A percentile compares a stretch with the other conserved stretches of the same genome.
phyloP scores from a whole-genome alignment of 306 rosid genomes.

The Citrullus amarus region DNA sequence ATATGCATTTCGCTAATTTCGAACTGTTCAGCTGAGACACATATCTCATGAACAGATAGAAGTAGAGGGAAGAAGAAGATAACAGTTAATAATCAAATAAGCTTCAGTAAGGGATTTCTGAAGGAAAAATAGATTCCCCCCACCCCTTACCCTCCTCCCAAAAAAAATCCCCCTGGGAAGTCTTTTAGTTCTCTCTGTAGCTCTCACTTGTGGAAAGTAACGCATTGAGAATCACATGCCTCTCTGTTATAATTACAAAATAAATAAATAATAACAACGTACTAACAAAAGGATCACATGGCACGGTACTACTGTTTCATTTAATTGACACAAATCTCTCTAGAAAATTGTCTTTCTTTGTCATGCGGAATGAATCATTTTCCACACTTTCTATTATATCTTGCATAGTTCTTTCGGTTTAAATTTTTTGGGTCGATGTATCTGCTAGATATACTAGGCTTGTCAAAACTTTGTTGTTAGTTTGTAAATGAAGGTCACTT shows the following conservation, averaged over 20 bases:
- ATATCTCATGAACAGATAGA: not conserved
- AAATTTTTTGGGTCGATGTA: not conserved
- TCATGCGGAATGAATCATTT: not conserved
- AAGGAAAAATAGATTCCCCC: not conserved
- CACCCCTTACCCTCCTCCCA: too few species aligned
- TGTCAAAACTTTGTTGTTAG: not conserved
- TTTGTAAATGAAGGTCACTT: not conserved
- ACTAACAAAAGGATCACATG: not conserved
- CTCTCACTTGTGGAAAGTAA: not conserved
- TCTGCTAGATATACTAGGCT: not conserved
- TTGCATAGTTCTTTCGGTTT: not conserved
- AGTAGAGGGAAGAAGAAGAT: not conserved
- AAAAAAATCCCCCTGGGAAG: too few species aligned
- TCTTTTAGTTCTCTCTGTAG: not conserved
- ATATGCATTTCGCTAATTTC: not conserved
- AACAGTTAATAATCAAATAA: not conserved
- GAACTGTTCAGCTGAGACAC: not conserved
- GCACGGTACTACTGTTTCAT: not conserved
- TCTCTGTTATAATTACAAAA: not conserved
- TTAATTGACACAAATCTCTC: not conserved
- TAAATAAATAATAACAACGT: not conserved
- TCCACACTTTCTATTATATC: not conserved
- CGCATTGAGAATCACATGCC: not conserved
- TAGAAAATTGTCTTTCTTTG: not conserved
- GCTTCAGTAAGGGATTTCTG: not conserved